Percentiles rank a stretch among this genome's conserved stretches.
These are phyloP conservation scores for Microsporum canis DNA, from an alignment of 2,329 filamentous ascomycete genomes.

Conservation along the genomic window DNA sequence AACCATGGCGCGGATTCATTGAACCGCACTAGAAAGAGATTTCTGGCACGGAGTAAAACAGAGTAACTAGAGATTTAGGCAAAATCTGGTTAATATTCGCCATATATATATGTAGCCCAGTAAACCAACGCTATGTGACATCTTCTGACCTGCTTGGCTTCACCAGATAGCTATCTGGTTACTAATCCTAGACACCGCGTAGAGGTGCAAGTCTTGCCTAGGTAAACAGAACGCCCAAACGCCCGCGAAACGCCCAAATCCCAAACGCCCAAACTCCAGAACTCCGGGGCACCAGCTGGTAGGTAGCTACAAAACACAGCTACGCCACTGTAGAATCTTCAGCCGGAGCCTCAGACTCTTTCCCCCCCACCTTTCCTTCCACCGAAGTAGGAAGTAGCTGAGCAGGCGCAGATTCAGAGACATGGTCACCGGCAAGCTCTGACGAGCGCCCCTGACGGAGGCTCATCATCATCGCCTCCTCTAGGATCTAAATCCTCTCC, in stretches of 20 bases:
- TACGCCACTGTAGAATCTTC: neutral
- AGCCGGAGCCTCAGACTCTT: neutral
- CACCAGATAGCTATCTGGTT: neutral
- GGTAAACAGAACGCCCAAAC: slow-evolving; percentile 3
- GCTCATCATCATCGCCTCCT: neutral
- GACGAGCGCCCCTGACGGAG: neutral
- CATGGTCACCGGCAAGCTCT: neutral
- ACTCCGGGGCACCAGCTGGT: neutral
- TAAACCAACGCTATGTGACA: neutral
- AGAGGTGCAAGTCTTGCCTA: slow-evolving; percentile 3
- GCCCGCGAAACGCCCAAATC: neutral
- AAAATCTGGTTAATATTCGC: too few species aligned
- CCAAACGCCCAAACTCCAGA: neutral
- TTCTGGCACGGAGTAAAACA: too few species aligned
- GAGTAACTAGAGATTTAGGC: too few species aligned
- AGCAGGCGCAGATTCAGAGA: neutral
- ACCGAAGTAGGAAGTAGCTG: neutral
- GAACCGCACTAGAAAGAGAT: too few species aligned
- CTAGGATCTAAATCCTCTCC: neutral
- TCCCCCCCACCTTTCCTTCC: neutral
- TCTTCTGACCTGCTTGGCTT: neutral
- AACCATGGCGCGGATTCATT: too few species aligned
- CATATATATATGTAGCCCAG: too few species aligned
- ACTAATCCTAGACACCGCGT: neutral
- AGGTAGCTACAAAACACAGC: neutral